Percentiles rank a stretch among this genome's conserved stretches.
Conservation (phyloP, 179 eudicot species). For the Vitellaria paradoxa region DNA sequence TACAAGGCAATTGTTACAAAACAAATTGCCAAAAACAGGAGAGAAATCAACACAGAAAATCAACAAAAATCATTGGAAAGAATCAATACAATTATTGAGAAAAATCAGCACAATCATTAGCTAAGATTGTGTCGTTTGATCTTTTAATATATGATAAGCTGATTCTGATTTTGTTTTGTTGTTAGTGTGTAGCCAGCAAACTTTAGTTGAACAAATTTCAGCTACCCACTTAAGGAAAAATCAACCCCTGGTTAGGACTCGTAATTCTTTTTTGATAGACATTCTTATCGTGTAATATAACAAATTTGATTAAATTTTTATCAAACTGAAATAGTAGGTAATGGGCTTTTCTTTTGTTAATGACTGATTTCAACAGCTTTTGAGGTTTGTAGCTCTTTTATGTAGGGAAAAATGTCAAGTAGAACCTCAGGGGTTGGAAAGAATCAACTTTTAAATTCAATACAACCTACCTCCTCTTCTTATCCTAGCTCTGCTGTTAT, state of each 20-base stretch:
- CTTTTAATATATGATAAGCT: no score
- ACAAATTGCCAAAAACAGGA: no score
- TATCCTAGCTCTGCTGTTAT: conserved; percentile 22
- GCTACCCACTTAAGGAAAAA: conserved; percentile 33
- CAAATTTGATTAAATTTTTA: neutral
- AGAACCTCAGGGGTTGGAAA: conserved; percentile 26
- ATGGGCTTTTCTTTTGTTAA: conserved; percentile 12
- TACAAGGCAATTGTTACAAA: no score
- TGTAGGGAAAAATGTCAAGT: conserved; percentile 22
- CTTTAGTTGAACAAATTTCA: conserved; percentile 25
- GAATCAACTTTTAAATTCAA: conserved; percentile 25
- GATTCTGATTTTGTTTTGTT: no score
- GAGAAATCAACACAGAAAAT: no score
- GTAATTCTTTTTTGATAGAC: neutral
- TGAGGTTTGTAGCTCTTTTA: conserved; percentile 20
- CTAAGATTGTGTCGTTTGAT: no score
- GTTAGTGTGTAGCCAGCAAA: conserved; percentile 16
- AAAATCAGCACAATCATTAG: no score
- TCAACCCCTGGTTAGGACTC: conserved; percentile 33
- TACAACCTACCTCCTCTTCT: conserved; percentile 21
- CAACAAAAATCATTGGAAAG: no score
- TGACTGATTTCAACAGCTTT: conserved; percentile 16
- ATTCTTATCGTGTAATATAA: neutral
- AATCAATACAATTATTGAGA: no score
- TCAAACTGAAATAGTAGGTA: conserved; percentile 5